A percentile compares a stretch with the other conserved stretches of the same genome.
These are phyloP conservation scores for Solanum etuberosum DNA, from an alignment of 257 asterid species.

Conservation along the genomic window DNA sequence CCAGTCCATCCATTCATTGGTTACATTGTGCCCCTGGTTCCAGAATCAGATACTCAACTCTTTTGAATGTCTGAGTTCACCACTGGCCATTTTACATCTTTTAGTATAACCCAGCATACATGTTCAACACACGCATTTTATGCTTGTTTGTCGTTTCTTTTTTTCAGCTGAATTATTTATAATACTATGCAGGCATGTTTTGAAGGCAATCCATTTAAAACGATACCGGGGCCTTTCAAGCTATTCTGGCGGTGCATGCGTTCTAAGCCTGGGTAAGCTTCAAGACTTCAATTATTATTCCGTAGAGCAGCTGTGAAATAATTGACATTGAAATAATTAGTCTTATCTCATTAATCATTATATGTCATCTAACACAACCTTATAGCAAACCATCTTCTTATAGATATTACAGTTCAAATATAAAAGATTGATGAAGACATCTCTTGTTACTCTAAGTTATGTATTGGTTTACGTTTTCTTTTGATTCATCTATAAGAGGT, in stretches of 20 bases:
- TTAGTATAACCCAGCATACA: neutral
- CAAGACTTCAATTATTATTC: neutral
- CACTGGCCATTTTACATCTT: neutral
- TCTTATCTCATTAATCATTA: neutral
- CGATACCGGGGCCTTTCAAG: slow-evolving; percentile 95
- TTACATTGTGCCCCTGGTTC: neutral
- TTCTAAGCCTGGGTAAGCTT: slow-evolving; percentile 80
- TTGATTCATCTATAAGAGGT: neutral
- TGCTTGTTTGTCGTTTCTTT: neutral
- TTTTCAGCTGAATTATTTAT: neutral
- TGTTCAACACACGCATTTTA: neutral
- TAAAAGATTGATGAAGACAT: neutral
- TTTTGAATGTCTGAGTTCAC: neutral
- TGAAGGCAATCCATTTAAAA: slow-evolving; percentile 95
- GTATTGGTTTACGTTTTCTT: neutral
- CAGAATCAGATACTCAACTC: neutral
- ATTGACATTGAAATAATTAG: neutral
- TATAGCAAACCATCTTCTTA: neutral
- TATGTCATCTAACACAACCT: neutral
- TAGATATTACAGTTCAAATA: neutral
- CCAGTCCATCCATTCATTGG: neutral
- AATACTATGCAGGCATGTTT: slow-evolving; percentile 57
- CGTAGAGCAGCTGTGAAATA: neutral
- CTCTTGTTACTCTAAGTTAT: neutral
- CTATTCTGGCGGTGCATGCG: slow-evolving; percentile 89